Percentiles rank a stretch among this genome's conserved stretches.
Evolutionary conservation across 2,329 filamentous ascomycete species (phyloP).

Genomic region (Xylariaceae sp.): DNA sequence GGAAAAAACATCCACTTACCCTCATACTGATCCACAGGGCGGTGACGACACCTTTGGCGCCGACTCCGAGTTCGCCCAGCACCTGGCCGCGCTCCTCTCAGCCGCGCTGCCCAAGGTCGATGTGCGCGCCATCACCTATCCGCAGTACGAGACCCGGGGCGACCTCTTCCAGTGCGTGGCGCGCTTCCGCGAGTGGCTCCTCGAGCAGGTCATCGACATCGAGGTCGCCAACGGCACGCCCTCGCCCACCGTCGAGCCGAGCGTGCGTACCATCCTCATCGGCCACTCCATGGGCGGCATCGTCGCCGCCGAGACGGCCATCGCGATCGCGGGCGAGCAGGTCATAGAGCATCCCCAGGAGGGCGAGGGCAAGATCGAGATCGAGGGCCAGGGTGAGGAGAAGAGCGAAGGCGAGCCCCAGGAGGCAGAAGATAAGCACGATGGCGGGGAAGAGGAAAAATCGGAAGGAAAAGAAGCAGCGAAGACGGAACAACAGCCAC

Average conservation of each 20-base stretch:
- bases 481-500: not conserved
- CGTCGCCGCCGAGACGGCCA: conserved; percentile 82
- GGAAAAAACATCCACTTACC: not conserved
- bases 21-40: conserved; percentile 44
- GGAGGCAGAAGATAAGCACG: conserved; percentile 15
- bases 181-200: conserved; percentile 77
- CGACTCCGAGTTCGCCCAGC: conserved; percentile 62
- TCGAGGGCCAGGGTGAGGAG: conserved; percentile 17
- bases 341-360: conserved; percentile 39
- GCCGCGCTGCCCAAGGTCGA: conserved; percentile 64
- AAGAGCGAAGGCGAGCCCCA: conserved; percentile 28
- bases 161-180: conserved; percentile 68
- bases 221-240: conserved; percentile 67
- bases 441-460: not conserved
- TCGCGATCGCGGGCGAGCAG: conserved; percentile 60
- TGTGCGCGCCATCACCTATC: conserved; percentile 68
- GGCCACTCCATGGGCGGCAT: conserved; percentile 68
- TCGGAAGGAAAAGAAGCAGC: conserved; percentile 7
- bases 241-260: conserved; percentile 28
- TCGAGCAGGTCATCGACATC: conserved; percentile 89
- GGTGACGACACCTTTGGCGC: conserved; percentile 72
- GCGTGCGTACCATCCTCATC: conserved; percentile 27
- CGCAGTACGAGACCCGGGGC: conserved; percentile 76
- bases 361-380: not conserved
- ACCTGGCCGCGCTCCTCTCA: conserved; percentile 62